Evolutionary conservation across 2,329 filamentous ascomycete genomes (phyloP).

Genomic region (Claviceps purpurea): DNA sequence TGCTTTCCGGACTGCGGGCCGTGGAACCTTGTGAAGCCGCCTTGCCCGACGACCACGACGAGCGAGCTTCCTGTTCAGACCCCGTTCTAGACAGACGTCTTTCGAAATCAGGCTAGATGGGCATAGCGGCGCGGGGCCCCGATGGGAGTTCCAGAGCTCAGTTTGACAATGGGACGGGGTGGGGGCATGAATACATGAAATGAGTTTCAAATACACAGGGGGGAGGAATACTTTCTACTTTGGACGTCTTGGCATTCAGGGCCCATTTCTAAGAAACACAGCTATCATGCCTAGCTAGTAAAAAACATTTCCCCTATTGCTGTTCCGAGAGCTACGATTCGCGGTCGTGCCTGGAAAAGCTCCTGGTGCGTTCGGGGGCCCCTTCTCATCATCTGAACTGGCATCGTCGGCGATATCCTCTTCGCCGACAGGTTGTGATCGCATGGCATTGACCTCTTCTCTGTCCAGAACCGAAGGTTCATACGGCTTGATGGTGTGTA

Average conservation of each 20-base stretch:
- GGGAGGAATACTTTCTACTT: background rate
- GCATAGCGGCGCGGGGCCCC: background rate
- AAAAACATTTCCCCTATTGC: slow-evolving; percentile 22
- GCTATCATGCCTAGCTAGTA: slow-evolving; percentile 15
- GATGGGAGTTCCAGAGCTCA: background rate
- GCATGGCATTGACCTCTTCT: slow-evolving; percentile 49
- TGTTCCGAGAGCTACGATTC: slow-evolving; percentile 22
- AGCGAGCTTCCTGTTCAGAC: background rate
- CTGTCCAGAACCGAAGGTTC: slow-evolving; percentile 50
- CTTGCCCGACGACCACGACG: slow-evolving; percentile 6
- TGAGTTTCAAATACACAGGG: background rate
- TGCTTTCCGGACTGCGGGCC: slow-evolving; percentile 14
- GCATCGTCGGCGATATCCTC: slow-evolving; percentile 20
- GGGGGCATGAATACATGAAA: background rate
- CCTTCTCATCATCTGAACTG: slow-evolving; percentile 27
- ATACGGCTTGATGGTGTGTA: slow-evolving; percentile 60
- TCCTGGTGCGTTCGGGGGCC: slow-evolving; percentile 23
- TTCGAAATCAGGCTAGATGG: background rate
- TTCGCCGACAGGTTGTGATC: slow-evolving; percentile 22
- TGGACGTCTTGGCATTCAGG: background rate
- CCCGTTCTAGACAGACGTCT: background rate
- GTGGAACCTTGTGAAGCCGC: slow-evolving; percentile 7
- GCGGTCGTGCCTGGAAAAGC: slow-evolving; percentile 35
- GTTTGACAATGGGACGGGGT: background rate
- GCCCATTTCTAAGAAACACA: background rate